Evolutionary conservation across 768 basidiomycete genomes (phyloP), one percentile per base, ranked within the genome.

Genomic region (Lactarius akahatsu): DNA sequence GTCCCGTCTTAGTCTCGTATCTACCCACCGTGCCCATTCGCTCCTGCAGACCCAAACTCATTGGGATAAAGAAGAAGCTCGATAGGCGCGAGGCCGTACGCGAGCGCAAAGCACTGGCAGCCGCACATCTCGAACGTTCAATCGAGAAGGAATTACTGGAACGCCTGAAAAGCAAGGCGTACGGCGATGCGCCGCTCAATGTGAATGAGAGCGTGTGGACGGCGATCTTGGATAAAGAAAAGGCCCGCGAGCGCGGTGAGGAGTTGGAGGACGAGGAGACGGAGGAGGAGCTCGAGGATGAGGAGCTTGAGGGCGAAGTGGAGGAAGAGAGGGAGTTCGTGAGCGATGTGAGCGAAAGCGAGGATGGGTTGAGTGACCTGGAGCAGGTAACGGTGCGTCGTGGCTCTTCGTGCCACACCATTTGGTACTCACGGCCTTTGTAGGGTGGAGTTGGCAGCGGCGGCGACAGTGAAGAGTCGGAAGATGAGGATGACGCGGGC

Each of bases 121-220:
- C 96, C 2, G 97, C 97, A 0, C 94, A 92, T 69, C 85, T 99
- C 45, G 97, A 99, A 77, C 89, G 87, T 65, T 91, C 92, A 15
- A 98, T 99, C 72, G 92, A 98, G 76, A 94, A 94, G 74, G 97
- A 99, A 74, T 86, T 98, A 30, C 87, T 99, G 57, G 94, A 96
- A 72, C 92, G 97, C 20, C 83, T 99, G 23, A 95, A 96, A 80
- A 90, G 90, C 61, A 97, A 97, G 77, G 96, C 96, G 20, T 98
- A 99, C 74, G 96, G 97, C 52, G 96, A 98, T 73, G 91, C 92
- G 40, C 97, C 97, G 15, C 84, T 99, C 54, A 98, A 99, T 76
- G 96, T 99, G 65, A 98, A 99, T 77, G 97, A 99, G 78, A 88
- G 82, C 50, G 95, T 98, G 10, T 98, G 97, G 97, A 86, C 88